These are phyloP conservation scores for Phaeophleospora eucalypticola DNA, from an alignment of 2,329 filamentous ascomycete genomes.

Conservation along the genomic window DNA sequence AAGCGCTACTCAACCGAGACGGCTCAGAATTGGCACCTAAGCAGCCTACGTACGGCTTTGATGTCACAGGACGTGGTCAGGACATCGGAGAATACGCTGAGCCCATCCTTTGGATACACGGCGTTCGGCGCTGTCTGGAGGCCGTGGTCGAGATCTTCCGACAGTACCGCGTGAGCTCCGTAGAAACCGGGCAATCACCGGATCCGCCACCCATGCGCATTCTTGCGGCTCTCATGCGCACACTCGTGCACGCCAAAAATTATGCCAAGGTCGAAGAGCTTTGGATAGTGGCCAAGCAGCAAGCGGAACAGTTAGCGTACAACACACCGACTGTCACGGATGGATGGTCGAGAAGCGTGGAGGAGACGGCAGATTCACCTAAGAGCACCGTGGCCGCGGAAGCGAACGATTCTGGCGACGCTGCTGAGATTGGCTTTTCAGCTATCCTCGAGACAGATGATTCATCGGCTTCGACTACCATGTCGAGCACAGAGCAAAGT, in stretches of 20 bases:
- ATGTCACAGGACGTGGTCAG: constrained; percentile 8
- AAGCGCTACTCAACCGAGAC: background rate
- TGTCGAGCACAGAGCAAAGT: too few relatives aligned
- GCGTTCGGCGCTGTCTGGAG: constrained; percentile 41
- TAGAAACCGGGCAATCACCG: constrained; percentile 4
- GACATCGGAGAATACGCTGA: constrained; percentile 48
- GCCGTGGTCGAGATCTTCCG: constrained; percentile 55
- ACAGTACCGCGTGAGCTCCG: constrained; percentile 40
- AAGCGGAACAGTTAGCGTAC: constrained; percentile 41
- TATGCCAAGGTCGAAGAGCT: constrained; percentile 59
- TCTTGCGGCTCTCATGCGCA: constrained; percentile 64
- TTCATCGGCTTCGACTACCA: background rate
- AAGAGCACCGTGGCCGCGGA: too few relatives aligned
- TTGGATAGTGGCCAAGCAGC: constrained; percentile 61
- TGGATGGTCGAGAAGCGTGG: background rate
- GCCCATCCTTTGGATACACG: constrained; percentile 55
- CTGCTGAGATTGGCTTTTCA: constrained; percentile 16
- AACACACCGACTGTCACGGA: background rate
- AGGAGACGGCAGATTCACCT: background rate
- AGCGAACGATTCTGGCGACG: too few relatives aligned
- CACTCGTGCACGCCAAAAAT: constrained; percentile 55
- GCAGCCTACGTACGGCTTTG: constrained; percentile 6
- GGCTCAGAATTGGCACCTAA: constrained; percentile 4
- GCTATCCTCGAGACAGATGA: background rate
- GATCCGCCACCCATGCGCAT: constrained; percentile 36